phyloP scores from a whole-genome alignment of 2,329 filamentous ascomycete genomes.

The Blumeriella jaapii region DNA sequence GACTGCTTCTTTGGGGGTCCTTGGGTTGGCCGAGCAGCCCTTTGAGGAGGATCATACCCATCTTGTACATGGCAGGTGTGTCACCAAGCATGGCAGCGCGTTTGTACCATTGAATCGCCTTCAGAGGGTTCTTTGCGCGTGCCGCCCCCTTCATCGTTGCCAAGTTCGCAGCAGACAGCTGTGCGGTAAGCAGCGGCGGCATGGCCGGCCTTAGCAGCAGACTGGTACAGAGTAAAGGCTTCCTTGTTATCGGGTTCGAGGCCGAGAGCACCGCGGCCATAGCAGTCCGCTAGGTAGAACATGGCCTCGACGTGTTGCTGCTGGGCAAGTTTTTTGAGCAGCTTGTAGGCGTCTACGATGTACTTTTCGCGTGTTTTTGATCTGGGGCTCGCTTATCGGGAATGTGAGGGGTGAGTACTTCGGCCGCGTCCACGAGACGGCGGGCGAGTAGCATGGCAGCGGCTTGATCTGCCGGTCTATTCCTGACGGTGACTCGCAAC shows the following conservation, averaged over 20 bases:
- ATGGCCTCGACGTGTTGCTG: slow-evolving; percentile 72
- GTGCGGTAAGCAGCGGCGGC: slow-evolving; percentile 83
- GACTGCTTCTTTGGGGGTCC: slow-evolving; percentile 76
- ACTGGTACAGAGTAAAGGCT: slow-evolving; percentile 87
- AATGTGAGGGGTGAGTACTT: slow-evolving; percentile 53
- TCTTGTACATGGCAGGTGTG: slow-evolving; percentile 92
- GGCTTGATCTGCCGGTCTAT: slow-evolving; percentile 60
- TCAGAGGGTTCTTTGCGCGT: slow-evolving; percentile 82
- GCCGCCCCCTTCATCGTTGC: slow-evolving; percentile 85
- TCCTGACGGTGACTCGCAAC: slow-evolving; percentile 56
- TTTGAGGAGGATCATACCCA: slow-evolving; percentile 92
- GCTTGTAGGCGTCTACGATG: slow-evolving; percentile 75
- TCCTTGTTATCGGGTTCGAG: slow-evolving; percentile 77
- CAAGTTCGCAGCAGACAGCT: slow-evolving; percentile 94
- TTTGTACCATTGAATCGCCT: slow-evolving; percentile 97
- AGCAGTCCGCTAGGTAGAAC: slow-evolving; percentile 86
- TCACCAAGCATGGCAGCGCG: slow-evolving; percentile 84
- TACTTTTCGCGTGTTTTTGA: slow-evolving; percentile 75
- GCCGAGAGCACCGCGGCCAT: slow-evolving; percentile 71
- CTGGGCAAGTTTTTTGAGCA: slow-evolving; percentile 75
- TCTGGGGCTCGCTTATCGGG: slow-evolving; percentile 60
- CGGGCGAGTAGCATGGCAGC: slow-evolving; percentile 66
- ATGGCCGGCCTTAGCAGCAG: slow-evolving; percentile 82
- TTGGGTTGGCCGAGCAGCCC: slow-evolving; percentile 78
- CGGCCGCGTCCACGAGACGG: slow-evolving; percentile 74